A percentile compares a stretch with the other conserved stretches of the same genome.
These are phyloP conservation scores for Geotrichum fermentans DNA, from an alignment of 1,139 yeast genomes.

Conservation along the genomic window DNA sequence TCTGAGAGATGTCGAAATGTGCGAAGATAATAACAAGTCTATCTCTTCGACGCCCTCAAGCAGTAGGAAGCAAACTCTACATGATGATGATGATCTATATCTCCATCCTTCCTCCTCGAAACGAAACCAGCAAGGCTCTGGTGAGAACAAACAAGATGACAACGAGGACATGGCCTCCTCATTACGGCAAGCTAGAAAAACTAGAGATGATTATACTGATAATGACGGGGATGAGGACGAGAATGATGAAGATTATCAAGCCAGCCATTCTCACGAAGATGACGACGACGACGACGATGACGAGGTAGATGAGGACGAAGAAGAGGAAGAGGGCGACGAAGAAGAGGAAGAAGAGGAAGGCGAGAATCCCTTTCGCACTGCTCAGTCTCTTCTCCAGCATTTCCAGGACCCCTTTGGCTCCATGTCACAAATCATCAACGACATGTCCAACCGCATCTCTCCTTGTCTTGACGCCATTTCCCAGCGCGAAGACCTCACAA, in stretches of 20 bases:
- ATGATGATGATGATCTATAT: slow-evolving; percentile 27
- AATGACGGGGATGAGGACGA: slow-evolving; percentile 21
- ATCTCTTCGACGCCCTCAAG: too few species aligned
- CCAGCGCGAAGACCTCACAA: slow-evolving; percentile 43
- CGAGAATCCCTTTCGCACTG: slow-evolving; percentile 24
- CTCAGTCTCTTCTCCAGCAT: slow-evolving; percentile 24
- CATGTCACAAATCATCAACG: slow-evolving; percentile 24
- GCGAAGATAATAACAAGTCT: slow-evolving; percentile 24
- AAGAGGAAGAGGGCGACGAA: slow-evolving; percentile 11
- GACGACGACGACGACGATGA: slow-evolving; percentile 31
- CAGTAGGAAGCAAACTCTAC: slow-evolving; percentile 14
- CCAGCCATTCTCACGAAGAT: slow-evolving; percentile 18
- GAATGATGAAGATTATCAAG: slow-evolving; percentile 9
- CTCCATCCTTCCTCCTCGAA: slow-evolving; percentile 12
- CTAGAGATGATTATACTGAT: slow-evolving; percentile 22
- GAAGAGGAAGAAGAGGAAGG: slow-evolving; percentile 15
- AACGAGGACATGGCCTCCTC: slow-evolving; percentile 26
- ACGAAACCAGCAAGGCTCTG: slow-evolving; percentile 28
- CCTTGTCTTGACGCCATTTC: slow-evolving; percentile 31
- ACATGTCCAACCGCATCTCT: slow-evolving; percentile 27
- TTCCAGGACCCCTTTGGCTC: slow-evolving; percentile 17
- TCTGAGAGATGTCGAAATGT: slow-evolving; percentile 20
- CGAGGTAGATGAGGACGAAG: slow-evolving; percentile 28
- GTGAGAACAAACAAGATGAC: slow-evolving; percentile 24
- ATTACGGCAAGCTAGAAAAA: slow-evolving; percentile 25